These are phyloP conservation scores for Spirogloea muscicola DNA, from an alignment of 139 green algal genomes.

Conservation along the genomic window DNA sequence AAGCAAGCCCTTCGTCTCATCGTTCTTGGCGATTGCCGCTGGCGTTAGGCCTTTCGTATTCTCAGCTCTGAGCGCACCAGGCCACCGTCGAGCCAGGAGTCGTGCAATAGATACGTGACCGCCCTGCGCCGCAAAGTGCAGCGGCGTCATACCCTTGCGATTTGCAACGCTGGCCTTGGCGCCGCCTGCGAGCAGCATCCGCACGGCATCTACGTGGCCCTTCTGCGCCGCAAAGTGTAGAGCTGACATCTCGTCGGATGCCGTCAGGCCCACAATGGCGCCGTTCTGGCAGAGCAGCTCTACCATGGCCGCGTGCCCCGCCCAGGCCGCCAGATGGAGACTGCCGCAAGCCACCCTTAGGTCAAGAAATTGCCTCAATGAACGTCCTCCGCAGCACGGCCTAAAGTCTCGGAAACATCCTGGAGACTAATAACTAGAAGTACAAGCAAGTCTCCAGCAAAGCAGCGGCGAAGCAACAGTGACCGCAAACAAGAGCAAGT, in stretches of 20 bases:
- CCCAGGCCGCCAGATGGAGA: constrained; percentile 48
- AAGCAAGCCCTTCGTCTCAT: constrained; percentile 10
- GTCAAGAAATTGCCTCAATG: too few relatives aligned
- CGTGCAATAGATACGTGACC: constrained; percentile 14
- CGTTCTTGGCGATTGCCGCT: constrained; percentile 3
- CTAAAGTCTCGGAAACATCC: too few relatives aligned
- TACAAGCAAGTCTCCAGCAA: too few relatives aligned
- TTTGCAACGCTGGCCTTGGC: constrained; percentile 30
- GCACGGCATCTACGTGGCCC: constrained; percentile 24
- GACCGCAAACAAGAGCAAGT: too few relatives aligned
- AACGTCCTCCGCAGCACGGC: too few relatives aligned
- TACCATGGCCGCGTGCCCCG: constrained; percentile 42
- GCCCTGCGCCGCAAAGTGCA: constrained; percentile 44
- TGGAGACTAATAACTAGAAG: too few relatives aligned
- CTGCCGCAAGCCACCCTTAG: background rate
- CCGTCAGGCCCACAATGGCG: constrained; percentile 17
- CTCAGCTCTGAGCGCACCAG: background rate
- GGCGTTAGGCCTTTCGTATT: constrained; percentile 16
- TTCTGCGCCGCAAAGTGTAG: constrained; percentile 50
- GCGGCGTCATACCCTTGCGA: constrained; percentile 41
- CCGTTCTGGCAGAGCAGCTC: constrained; percentile 30
- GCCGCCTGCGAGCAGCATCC: constrained; percentile 27
- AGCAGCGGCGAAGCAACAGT: too few relatives aligned
- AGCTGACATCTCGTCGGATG: constrained; percentile 41
- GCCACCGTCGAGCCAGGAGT: constrained; percentile 5